phyloP scores from a whole-genome alignment of 2,329 filamentous ascomycete genomes.

The Xylaria sp. region DNA sequence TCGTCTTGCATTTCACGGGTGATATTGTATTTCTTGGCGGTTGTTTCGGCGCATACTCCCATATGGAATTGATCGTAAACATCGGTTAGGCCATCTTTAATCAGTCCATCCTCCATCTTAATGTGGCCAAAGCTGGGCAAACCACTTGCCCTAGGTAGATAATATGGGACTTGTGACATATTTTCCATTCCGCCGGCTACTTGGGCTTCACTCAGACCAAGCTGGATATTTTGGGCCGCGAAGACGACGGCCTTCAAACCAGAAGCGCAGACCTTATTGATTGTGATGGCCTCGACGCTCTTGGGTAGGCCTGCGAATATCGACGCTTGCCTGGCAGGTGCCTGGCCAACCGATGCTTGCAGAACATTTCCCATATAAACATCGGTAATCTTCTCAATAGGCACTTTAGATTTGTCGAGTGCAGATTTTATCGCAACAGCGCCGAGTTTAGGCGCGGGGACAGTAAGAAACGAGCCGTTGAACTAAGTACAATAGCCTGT shows the following conservation, averaged over 20 bases:
- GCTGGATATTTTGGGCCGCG: constrained; percentile 93
- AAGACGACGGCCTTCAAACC: constrained; percentile 92
- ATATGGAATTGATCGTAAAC: constrained; percentile 98
- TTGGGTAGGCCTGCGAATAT: constrained; percentile 87
- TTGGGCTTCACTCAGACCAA: constrained; percentile 88
- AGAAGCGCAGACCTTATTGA: constrained; percentile 98
- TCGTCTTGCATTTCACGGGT: constrained; percentile 88
- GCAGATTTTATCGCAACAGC: constrained; percentile 93
- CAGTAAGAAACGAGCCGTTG: constrained; percentile 87
- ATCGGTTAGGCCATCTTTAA: constrained; percentile 95
- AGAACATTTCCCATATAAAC: constrained; percentile 99
- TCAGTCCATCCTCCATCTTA: constrained; percentile 88
- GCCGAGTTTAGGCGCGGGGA: constrained; percentile 88
- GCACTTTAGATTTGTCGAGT: constrained; percentile 85
- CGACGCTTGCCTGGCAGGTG: constrained; percentile 89
- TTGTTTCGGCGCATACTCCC: constrained; percentile 96
- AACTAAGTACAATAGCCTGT: constrained; percentile 68
- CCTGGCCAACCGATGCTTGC: constrained; percentile 84
- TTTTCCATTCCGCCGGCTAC: constrained; percentile 98
- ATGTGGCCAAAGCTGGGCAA: constrained; percentile 88
- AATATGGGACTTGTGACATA: constrained; percentile 95
- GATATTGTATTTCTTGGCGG: constrained; percentile 86
- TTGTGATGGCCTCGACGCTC: constrained; percentile 86
- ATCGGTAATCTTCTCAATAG: constrained; percentile 82
- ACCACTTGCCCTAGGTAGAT: constrained; percentile 82